A percentile compares a stretch with the other conserved stretches of the same genome.
These are phyloP conservation scores for Xylariaceae sp. DNA, from an alignment of 2,329 filamentous ascomycete species.

Conservation along the genomic window DNA sequence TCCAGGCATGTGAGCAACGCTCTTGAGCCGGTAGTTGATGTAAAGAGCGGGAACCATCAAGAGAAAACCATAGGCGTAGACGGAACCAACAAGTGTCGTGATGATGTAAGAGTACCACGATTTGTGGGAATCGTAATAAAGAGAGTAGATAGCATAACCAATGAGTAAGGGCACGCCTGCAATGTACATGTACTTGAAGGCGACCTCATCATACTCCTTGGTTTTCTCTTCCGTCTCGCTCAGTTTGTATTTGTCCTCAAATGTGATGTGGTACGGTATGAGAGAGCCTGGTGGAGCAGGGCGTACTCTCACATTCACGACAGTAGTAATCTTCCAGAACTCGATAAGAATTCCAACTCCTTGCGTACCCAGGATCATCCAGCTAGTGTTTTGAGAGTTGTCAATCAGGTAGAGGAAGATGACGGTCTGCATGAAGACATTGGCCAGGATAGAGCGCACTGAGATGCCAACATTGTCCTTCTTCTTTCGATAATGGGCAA, in stretches of 20 bases:
- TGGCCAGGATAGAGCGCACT: constrained; percentile 90
- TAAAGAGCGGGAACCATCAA: constrained; percentile 99
- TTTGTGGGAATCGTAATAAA: constrained; percentile 92
- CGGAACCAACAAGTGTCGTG: constrained; percentile 87
- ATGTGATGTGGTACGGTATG: constrained; percentile 74
- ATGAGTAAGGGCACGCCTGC: constrained; percentile 82
- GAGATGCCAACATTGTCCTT: constrained; percentile 98
- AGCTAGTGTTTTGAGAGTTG: constrained; percentile 95
- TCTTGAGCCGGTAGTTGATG: constrained; percentile 98
- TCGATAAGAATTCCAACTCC: constrained; percentile 70
- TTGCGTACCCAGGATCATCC: constrained; percentile 97
- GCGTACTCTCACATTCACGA: constrained; percentile 82
- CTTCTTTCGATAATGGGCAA: constrained; percentile 98
- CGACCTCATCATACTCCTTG: constrained; percentile 96
- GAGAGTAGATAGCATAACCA: constrained; percentile 86
- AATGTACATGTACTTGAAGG: constrained; percentile 96
- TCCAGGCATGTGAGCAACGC: constrained; percentile 92
- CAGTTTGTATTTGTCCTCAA: constrained; percentile 96
- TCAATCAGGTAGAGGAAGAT: constrained; percentile 97
- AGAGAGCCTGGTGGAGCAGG: constrained; percentile 62
- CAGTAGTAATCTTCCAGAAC: constrained; percentile 93
- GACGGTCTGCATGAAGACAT: constrained; percentile 93
- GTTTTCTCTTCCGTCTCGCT: constrained; percentile 96
- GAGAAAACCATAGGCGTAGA: constrained; percentile 96
- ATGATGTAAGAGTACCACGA: constrained; percentile 98